Base-by-base conservation (phyloP, 345 rosid genomes). In the Eutrema heterophyllum region DNA sequence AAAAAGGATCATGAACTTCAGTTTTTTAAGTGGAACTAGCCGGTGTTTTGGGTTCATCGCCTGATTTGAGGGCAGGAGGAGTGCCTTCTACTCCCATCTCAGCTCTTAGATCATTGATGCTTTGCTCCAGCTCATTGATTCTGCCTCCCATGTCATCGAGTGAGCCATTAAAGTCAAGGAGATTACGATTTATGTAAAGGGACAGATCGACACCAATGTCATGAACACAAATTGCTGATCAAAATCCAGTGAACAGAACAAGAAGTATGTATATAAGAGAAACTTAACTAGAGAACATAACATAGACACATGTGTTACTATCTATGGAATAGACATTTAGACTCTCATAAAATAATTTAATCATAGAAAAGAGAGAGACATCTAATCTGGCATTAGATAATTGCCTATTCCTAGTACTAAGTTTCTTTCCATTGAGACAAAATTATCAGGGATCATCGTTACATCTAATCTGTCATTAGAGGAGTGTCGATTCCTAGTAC, bases 71-170 rank as follows among this genome's bases (percentile, higher is more conserved):
- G 36, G 87, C 77, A 45, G 97, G 85, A 36, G 93, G 88, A 40
- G 92, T 75, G 67, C 87, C 88, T 64, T 91, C 97, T 59, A 85
- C 83, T 32, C 91, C 93, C 90, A 89, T 86, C 84, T 94, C 98
- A 2, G 84, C 74, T 79, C 84, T 78, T 57, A 91, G 87, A 50
- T 88, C 96, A 29, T 87, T 86, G 79, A 93, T 83, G 86, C 90
- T 89, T 78, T 87, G 88, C 84, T 93, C 96, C 80, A 89, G 80
- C 73, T 93, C 91, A 69, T 88, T 87, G 60, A 91, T 89, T 80
- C 88, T 83, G 76, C 49, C 70, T 71, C 93, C 95, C 96, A 91
- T 93, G 61, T 93, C 98, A 84, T 93, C 97, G 64, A 89, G 96
- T 93, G 85, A 75, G 59, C 27, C 80, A 53, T 73, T 39, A 51